A percentile compares a stretch with the other conserved stretches of the same genome.
phyloP scores from a whole-genome alignment of 805 yeast genomes.

The Kodamaea restingae region DNA sequence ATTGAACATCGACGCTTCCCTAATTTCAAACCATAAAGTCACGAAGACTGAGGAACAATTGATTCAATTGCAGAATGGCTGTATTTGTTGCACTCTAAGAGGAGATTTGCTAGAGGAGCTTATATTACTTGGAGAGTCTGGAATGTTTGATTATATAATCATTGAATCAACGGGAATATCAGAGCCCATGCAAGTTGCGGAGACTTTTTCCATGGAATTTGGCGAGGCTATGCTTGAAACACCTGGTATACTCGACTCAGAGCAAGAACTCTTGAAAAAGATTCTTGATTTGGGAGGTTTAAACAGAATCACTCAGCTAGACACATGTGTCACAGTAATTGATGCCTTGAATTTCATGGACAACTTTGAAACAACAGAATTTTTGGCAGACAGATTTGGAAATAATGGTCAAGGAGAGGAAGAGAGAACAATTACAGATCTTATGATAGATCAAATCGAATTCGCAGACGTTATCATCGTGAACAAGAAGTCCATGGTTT shows the following conservation, averaged over 20 bases:
- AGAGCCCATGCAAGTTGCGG: conserved; percentile 51
- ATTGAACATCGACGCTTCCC: conserved; percentile 41
- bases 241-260: conserved; percentile 18
- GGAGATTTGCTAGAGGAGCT: conserved; percentile 45
- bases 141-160: conserved; percentile 38
- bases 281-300: conserved; percentile 39
- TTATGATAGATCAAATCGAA: conserved; percentile 46
- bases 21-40: conserved; percentile 37
- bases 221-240: conserved; percentile 28
- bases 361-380: conserved; percentile 43
- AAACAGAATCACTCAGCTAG: conserved; percentile 34
- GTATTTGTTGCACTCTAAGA: conserved; percentile 46
- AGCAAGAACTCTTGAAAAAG: conserved; percentile 17
- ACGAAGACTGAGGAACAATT: conserved; percentile 40
- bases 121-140: conserved; percentile 29
- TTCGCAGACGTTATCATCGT: conserved; percentile 43
- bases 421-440: conserved; percentile 44
- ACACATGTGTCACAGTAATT: conserved; percentile 45
- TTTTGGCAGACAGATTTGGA: conserved; percentile 38
- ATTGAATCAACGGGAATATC: conserved; percentile 47
- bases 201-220: conserved; percentile 44
- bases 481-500: conserved; percentile 33
- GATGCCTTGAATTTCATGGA: conserved; percentile 39
- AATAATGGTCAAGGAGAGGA: conserved; percentile 37
- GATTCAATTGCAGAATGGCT: conserved; percentile 45